These are phyloP conservation scores for Globisporangium lucens DNA, from an alignment of 352 stramenopile species.

Conservation along the genomic window DNA sequence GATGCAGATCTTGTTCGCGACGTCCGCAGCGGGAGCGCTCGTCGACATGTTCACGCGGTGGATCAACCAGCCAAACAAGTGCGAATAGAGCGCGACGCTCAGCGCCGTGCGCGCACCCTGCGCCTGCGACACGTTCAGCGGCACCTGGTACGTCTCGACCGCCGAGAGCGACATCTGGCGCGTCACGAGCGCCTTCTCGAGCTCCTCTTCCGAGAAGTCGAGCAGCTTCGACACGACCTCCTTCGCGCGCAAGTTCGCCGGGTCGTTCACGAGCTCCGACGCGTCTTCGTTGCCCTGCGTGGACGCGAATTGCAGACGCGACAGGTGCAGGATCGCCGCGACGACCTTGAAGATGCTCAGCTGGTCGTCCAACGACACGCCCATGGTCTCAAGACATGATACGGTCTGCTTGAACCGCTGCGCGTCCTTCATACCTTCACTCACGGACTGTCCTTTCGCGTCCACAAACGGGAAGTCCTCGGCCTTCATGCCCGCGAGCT, in stretches of 20 bases:
- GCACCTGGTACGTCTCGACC: slow-evolving; percentile 82
- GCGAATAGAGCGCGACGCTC: slow-evolving; percentile 90
- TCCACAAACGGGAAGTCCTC: slow-evolving; percentile 85
- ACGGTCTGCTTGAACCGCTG: slow-evolving; percentile 72
- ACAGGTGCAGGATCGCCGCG: slow-evolving; percentile 79
- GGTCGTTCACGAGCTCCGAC: slow-evolving; percentile 50
- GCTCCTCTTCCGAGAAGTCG: slow-evolving; percentile 56
- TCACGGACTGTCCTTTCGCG: slow-evolving; percentile 42
- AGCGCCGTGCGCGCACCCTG: slow-evolving; percentile 76
- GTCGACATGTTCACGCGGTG: slow-evolving; percentile 81
- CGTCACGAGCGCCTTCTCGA: slow-evolving; percentile 67
- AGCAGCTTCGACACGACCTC: slow-evolving; percentile 62
- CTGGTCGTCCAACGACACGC: slow-evolving; percentile 64
- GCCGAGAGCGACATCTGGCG: slow-evolving; percentile 79
- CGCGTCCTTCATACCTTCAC: slow-evolving; percentile 61
- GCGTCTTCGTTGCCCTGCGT: slow-evolving; percentile 62
- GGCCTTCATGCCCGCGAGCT: slow-evolving; percentile 67
- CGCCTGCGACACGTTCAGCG: slow-evolving; percentile 80
- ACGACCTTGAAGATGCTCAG: slow-evolving; percentile 80
- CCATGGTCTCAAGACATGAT: slow-evolving; percentile 75
- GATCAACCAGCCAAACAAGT: slow-evolving; percentile 97
- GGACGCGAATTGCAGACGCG: slow-evolving; percentile 61
- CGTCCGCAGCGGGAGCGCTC: slow-evolving; percentile 41
- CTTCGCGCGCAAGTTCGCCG: slow-evolving; percentile 46
- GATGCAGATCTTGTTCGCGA: slow-evolving; percentile 85